Base-by-base conservation (phyloP, 139 green algal species). In the Asterochloris erici region DNA sequence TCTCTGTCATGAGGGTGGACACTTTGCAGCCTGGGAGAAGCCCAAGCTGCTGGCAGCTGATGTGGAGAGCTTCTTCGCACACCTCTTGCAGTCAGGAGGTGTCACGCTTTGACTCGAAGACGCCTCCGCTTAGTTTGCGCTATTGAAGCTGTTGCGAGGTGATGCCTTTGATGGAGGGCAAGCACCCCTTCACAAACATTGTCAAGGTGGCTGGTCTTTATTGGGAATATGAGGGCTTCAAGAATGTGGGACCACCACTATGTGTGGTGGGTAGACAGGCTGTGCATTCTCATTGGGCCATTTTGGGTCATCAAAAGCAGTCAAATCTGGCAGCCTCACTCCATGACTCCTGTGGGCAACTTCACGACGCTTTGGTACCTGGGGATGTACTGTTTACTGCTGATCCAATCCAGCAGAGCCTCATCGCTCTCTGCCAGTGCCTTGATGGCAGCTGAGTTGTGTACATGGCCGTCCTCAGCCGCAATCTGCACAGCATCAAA, bases 21-120 rank as follows among this genome's bases (percentile, higher is more conserved):
- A 87, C 27, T 87, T 87, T 79, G 78, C 78, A 29, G 83, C 83
- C 0, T 64, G 81, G 74, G 83, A 87, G n/a, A 79, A 77, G n/a
- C 83, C 83, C 38, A 75, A 81, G 12, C 29, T 78, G 9, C 60
- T 85, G 29, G 64, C 75, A 10, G 26, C 69, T 10, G 74, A 85
- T n/a, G 47, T 82, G 74, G 61, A 68, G 17, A 76, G 62, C 23
- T 85, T 82, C 16, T 85, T 82, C 28, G 64, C 38, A 54, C 38
- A 10, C 38, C 38, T 54, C 38, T 54, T 54, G 38, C 38, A 54
- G 38, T 10, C 38, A 54, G 38, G 38, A 54, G 38, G 4, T 54
- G 38, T 54, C 38, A 54, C 38, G 6, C 38, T 54, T 54, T 54
- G 38, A 54, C 38, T 54, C 6, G 4, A 54, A 54, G 38, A 54